Evolutionary conservation across 768 basidiomycete genomes (phyloP).

Genomic region (Lentinula edodes): DNA sequence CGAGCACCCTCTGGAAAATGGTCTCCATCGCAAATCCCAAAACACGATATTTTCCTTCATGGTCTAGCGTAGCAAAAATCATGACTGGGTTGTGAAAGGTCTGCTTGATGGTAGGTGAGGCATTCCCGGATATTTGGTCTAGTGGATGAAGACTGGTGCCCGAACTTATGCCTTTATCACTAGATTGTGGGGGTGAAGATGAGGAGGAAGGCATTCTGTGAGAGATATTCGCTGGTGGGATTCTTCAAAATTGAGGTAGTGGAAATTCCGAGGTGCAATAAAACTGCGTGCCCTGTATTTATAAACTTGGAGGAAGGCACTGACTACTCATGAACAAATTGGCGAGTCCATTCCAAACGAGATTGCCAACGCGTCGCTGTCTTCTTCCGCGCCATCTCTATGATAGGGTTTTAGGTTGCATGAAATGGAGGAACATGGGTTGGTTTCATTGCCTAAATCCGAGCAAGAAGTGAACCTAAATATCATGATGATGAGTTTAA

Average conservation of each 20-base stretch:
- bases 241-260: neutral
- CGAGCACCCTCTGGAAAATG: neutral
- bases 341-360: neutral
- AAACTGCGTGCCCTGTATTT: neutral
- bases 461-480: neutral
- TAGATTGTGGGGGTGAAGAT: neutral
- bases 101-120: neutral
- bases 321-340: neutral
- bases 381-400: neutral
- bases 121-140: neutral
- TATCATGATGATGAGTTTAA: neutral
- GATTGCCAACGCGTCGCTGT: neutral
- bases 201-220: neutral
- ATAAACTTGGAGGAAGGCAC: neutral
- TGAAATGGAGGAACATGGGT: neutral
- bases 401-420: no score
- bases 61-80: neutral
- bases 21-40: slow-evolving; percentile 2
- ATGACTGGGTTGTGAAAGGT: neutral
- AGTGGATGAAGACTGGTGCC: neutral
- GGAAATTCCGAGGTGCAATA: neutral
- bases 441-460: neutral
- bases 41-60: neutral
- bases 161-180: neutral
- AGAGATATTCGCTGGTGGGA: neutral